Evolutionary conservation across 192 early-diverging fungal genomes (phyloP).

Genomic region (Backusella parvicylindrica): DNA sequence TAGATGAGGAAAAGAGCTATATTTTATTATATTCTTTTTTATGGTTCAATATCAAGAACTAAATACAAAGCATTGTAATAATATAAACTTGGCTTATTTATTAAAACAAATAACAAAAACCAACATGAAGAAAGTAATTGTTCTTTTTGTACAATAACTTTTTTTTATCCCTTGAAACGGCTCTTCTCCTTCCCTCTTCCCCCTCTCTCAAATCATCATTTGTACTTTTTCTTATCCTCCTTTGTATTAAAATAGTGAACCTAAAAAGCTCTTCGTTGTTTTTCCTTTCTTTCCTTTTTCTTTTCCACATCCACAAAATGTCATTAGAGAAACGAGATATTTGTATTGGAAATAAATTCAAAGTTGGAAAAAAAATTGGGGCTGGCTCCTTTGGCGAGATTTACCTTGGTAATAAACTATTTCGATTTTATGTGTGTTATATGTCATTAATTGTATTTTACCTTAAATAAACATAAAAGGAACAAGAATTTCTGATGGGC

Average conservation of each 20-base stretch:
- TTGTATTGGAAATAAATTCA: slow-evolving; percentile 91
- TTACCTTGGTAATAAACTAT: slow-evolving; percentile 70
- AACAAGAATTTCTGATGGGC: slow-evolving; percentile 82
- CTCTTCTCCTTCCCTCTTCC: neutral
- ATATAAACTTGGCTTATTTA: too few species aligned
- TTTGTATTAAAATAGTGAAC: neutral
- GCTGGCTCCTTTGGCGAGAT: slow-evolving; percentile 98
- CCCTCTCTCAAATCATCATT: too few species aligned
- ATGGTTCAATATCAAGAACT: too few species aligned
- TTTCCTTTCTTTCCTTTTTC: neutral
- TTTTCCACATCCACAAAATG: neutral
- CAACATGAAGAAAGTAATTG: too few species aligned
- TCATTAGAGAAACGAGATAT: slow-evolving; percentile 43
- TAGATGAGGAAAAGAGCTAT: too few species aligned
- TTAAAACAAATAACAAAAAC: too few species aligned
- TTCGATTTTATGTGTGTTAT: neutral
- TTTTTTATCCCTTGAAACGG: neutral
- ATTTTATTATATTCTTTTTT: too few species aligned
- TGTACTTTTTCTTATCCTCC: too few species aligned
- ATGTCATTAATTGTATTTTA: neutral
- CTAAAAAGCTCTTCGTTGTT: neutral
- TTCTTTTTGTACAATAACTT: too few species aligned
- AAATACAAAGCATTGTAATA: too few species aligned
- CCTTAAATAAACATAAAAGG: slow-evolving; percentile 40
- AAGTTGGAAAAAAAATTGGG: slow-evolving; percentile 94